Percentiles rank a stretch among this genome's conserved stretches.
phyloP scores from a whole-genome alignment of 345 rosid genomes.

The Kandelia obovata region DNA sequence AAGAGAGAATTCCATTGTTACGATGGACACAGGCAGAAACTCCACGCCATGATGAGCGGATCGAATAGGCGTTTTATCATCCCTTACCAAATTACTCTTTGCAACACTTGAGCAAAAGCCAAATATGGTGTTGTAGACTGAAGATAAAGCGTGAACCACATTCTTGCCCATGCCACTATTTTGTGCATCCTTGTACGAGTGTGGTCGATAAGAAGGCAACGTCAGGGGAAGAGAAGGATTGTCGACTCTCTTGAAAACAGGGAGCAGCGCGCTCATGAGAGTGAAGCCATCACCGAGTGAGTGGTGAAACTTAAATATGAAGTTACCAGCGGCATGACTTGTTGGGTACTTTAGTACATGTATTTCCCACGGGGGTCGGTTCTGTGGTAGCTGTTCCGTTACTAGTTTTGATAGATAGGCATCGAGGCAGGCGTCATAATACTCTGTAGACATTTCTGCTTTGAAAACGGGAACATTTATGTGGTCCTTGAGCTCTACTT shows the following conservation, averaged over 20 bases:
- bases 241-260: constrained; percentile 49
- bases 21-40: constrained; percentile 27
- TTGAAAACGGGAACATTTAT: constrained; percentile 32
- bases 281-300: constrained; percentile 59
- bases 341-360: constrained; percentile 47
- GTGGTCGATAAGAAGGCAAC: constrained; percentile 29
- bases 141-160: constrained; percentile 10
- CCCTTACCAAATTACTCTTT: constrained; percentile 40
- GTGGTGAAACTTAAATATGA: constrained; percentile 59
- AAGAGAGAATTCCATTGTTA: constrained; percentile 35
- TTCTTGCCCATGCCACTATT: not conserved
- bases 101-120: constrained; percentile 35
- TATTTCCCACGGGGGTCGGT: constrained; percentile 52
- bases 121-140: constrained; percentile 15
- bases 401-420: constrained; percentile 35
- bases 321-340: constrained; percentile 27
- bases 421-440: constrained; percentile 31
- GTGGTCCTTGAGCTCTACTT: constrained; percentile 35
- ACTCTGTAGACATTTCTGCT: constrained; percentile 20
- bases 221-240: constrained; percentile 41
- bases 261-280: constrained; percentile 54
- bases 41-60: constrained; percentile 33
- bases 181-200: not conserved
- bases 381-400: constrained; percentile 29
- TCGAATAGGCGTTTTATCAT: constrained; percentile 32